Conservation (phyloP, 768 basidiomycete genomes). For the Amanita jacksonii region DNA sequence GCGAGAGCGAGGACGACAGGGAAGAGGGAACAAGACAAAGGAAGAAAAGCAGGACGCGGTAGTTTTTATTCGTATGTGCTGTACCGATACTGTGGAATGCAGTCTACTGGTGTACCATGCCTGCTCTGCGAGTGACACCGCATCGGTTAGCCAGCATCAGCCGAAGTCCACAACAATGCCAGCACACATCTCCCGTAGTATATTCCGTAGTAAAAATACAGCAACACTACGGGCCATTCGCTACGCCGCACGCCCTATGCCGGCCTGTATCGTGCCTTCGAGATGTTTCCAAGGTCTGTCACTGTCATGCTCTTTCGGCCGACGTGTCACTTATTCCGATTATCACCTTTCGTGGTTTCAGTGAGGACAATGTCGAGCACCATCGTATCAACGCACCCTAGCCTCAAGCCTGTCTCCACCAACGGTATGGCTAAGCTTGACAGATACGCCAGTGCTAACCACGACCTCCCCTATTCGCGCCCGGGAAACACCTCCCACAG, state of each 20-base stretch:
- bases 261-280: too few relatives aligned
- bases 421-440: background rate
- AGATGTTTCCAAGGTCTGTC: conserved; percentile 3
- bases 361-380: conserved; percentile 5
- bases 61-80: background rate
- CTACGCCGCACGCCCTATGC: background rate
- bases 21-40: conserved; percentile 10
- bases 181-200: background rate
- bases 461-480: background rate
- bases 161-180: too few relatives aligned
- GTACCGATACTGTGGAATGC: too few relatives aligned
- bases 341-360: background rate
- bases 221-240: background rate
- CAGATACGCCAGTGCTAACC: background rate
- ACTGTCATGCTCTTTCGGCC: conserved; percentile 2
- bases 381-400: background rate
- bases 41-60: conserved; percentile 8
- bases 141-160: too few relatives aligned
- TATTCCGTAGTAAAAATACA: background rate
- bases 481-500: conserved; percentile 31
- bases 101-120: background rate
- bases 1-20: conserved; percentile 15
- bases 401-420: conserved; percentile 4
- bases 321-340: background rate
- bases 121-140: too few relatives aligned